Evolutionary conservation across 768 basidiomycete genomes (phyloP).

Genomic region (Trametopsis cervina): DNA sequence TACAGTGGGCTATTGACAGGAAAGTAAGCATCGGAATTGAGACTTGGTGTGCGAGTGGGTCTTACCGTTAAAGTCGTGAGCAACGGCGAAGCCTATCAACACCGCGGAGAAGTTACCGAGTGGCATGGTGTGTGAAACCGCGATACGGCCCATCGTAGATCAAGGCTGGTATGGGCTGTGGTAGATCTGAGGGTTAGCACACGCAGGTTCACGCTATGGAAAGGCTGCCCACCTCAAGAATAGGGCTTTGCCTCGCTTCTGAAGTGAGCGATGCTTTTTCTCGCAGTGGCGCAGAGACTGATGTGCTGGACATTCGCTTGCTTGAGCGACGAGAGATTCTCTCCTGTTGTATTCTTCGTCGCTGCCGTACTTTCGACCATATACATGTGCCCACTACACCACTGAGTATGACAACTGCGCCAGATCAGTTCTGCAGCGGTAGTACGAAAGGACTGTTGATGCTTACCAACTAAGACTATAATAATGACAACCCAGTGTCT

Average conservation of each 20-base stretch:
- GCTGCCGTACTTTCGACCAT: constrained; percentile 7
- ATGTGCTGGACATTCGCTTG: background rate
- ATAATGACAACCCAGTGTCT: constrained; percentile 12
- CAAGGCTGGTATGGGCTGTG: background rate
- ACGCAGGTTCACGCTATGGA: too few species aligned
- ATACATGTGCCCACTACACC: constrained; percentile 2
- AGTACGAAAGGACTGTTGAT: background rate
- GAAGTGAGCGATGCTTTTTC: background rate
- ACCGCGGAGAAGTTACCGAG: too few species aligned
- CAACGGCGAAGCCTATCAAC: too few species aligned
- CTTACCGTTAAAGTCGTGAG: too few species aligned
- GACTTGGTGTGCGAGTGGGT: too few species aligned
- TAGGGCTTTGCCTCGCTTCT: background rate
- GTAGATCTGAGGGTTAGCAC: too few species aligned
- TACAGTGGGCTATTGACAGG: too few species aligned
- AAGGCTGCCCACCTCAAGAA: background rate
- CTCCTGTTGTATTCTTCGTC: background rate
- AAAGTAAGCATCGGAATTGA: too few species aligned
- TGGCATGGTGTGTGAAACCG: too few species aligned
- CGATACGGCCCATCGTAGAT: background rate
- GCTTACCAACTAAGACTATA: constrained; percentile 15
- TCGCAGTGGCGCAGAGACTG: background rate
- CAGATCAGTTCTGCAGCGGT: background rate
- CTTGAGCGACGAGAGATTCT: too few species aligned
- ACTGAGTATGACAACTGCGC: constrained; percentile 2